These are phyloP conservation scores for Mycena crocata DNA, from an alignment of 768 basidiomycete genomes.

Conservation along the genomic window DNA sequence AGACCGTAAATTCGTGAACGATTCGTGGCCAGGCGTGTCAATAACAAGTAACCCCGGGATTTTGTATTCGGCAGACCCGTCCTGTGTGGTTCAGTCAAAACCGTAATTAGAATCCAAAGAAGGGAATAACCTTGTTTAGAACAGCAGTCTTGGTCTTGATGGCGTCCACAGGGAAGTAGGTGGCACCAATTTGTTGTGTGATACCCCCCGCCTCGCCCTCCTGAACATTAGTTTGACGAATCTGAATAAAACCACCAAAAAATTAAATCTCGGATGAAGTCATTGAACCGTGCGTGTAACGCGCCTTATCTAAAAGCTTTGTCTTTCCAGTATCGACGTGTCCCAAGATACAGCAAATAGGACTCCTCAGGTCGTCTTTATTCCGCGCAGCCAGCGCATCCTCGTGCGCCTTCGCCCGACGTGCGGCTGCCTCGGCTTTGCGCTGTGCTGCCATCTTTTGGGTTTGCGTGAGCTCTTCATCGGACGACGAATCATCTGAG, in stretches of 20 bases:
- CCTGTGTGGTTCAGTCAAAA: conserved; percentile 54
- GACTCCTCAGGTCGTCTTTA: conserved; percentile 92
- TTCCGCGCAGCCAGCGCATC: conserved; percentile 87
- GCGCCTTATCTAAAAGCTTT: conserved; percentile 94
- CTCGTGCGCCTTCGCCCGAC: conserved; percentile 82
- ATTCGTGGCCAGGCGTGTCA: conserved; percentile 99
- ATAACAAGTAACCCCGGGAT: conserved; percentile 96
- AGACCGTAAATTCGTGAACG: conserved; percentile 95
- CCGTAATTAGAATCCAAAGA: not conserved
- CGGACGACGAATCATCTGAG: conserved; percentile 57
- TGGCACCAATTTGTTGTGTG: conserved; percentile 99
- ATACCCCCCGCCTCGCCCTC: conserved; percentile 99
- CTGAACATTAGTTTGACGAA: conserved; percentile 99
- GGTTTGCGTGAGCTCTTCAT: conserved; percentile 74
- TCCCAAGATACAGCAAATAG: conserved; percentile 98
- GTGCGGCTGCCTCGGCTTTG: conserved; percentile 88
- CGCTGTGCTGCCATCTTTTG: conserved; percentile 76
- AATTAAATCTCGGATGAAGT: not conserved
- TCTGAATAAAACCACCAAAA: conserved; percentile 58
- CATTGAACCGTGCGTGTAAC: conserved; percentile 34
- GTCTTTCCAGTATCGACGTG: conserved; percentile 99
- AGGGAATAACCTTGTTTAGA: conserved; percentile 76
- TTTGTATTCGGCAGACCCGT: conserved; percentile 90
- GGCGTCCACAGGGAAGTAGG: conserved; percentile 97
- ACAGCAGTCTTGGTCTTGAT: conserved; percentile 94